Conservation (phyloP, 805 yeast genomes). For the Candida ovalis region DNA sequence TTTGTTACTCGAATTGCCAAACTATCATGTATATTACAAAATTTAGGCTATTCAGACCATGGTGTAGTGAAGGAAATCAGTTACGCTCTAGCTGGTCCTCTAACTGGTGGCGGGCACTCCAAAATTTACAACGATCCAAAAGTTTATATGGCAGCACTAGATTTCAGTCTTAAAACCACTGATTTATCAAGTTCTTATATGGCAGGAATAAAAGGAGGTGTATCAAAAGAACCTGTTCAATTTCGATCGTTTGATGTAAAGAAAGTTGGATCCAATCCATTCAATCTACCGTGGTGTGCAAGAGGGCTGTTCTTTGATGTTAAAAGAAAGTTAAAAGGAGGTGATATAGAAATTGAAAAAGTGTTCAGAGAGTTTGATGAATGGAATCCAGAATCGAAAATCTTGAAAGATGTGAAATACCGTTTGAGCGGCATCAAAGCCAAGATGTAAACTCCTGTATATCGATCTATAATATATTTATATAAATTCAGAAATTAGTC, state of each 20-base stretch:
- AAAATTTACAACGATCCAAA: conserved; percentile 78
- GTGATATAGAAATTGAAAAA: conserved; percentile 53
- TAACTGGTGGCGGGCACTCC: conserved; percentile 96
- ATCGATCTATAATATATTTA: background rate
- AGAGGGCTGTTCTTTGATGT: conserved; percentile 71
- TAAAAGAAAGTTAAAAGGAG: conserved; percentile 30
- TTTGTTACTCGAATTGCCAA: conserved; percentile 74
- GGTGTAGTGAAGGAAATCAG: conserved; percentile 85
- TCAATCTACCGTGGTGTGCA: conserved; percentile 87
- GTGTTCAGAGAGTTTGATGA: conserved; percentile 69
- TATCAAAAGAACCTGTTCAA: conserved; percentile 22
- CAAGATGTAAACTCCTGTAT: conserved; percentile 17
- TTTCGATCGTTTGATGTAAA: conserved; percentile 52
- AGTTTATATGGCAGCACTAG: conserved; percentile 78
- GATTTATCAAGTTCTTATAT: conserved; percentile 19
- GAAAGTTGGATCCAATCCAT: conserved; percentile 73
- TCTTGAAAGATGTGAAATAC: conserved; percentile 78
- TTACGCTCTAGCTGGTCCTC: conserved; percentile 74
- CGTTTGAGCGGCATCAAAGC: conserved; percentile 34
- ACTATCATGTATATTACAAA: conserved; percentile 68
- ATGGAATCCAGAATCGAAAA: conserved; percentile 87
- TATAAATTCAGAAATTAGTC: background rate
- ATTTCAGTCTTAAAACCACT: conserved; percentile 71
- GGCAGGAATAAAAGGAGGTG: conserved; percentile 3
- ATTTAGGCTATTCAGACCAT: conserved; percentile 78